Conservation (phyloP, 2,329 filamentous ascomycete genomes). For the Alternaria alternata region DNA sequence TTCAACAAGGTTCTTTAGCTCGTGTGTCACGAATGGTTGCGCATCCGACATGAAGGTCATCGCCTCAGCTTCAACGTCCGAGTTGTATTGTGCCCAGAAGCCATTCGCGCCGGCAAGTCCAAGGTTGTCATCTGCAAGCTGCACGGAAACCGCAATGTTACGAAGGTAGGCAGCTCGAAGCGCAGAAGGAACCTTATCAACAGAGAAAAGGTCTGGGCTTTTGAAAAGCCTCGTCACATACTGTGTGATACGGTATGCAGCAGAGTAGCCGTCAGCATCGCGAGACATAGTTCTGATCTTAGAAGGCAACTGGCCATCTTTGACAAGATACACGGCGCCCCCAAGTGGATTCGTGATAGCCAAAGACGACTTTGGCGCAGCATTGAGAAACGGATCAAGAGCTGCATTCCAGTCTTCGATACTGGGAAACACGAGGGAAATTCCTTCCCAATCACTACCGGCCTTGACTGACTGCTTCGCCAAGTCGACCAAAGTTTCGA, state of each 20-base stretch:
- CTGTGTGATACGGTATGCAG: conserved; percentile 76
- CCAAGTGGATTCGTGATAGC: conserved; percentile 77
- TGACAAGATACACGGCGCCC: conserved; percentile 73
- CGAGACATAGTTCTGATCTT: conserved; percentile 54
- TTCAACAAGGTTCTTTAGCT: conserved; percentile 43
- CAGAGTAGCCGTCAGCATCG: conserved; percentile 74
- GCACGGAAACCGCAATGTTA: conserved; percentile 62
- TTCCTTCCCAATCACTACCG: conserved; percentile 34
- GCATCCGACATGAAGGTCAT: conserved; percentile 62
- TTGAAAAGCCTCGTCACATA: conserved; percentile 71
- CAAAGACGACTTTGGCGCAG: conserved; percentile 67
- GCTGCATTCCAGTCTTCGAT: conserved; percentile 70
- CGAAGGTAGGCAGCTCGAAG: conserved; percentile 50
- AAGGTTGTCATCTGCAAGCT: conserved; percentile 68
- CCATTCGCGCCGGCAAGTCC: conserved; percentile 64
- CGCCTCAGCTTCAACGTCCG: conserved; percentile 62
- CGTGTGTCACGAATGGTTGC: conserved; percentile 56
- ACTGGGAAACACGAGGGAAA: conserved; percentile 68
- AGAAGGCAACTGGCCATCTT: conserved; percentile 28
- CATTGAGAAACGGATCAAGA: conserved; percentile 64
- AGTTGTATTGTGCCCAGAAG: conserved; percentile 58
- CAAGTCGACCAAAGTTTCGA: conserved; percentile 65
- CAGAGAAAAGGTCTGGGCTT: conserved; percentile 47
- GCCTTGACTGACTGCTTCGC: conserved; percentile 58
- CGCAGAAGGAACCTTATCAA: conserved; percentile 40